These are phyloP conservation scores for Penicillium psychrosexuale DNA, from an alignment of 2,329 filamentous ascomycete genomes.

Conservation along the genomic window DNA sequence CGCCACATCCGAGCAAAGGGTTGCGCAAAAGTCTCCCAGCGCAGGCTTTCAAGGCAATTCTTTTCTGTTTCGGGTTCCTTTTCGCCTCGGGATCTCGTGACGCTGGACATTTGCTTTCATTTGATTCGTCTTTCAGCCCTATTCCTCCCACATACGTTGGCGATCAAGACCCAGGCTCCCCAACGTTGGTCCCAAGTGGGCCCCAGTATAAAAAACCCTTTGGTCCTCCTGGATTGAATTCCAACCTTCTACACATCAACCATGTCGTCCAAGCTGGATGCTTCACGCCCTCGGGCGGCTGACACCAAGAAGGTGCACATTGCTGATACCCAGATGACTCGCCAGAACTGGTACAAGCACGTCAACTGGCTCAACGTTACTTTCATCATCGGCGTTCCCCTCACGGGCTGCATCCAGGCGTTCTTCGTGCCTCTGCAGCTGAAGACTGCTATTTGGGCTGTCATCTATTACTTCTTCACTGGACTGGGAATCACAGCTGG, in stretches of 20 bases:
- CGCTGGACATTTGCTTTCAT: constrained; percentile 3
- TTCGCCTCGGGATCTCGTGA: constrained; percentile 33
- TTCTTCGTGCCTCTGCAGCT: constrained; percentile 73
- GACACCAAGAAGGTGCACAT: constrained; percentile 75
- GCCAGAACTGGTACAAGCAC: constrained; percentile 84
- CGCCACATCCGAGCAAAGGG: constrained; percentile 14
- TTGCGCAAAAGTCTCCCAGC: constrained; percentile 5
- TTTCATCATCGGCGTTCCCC: constrained; percentile 74
- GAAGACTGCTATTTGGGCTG: constrained; percentile 70
- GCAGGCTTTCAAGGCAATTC: constrained; percentile 3
- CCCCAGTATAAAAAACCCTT: constrained; percentile 23
- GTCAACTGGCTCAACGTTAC: constrained; percentile 89
- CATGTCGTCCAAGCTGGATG: constrained; percentile 40
- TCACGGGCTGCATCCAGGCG: constrained; percentile 68
- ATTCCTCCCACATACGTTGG: constrained; percentile 23
- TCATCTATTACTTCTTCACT: constrained; percentile 80
- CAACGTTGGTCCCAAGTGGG: constrained; percentile 28
- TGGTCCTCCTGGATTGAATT: constrained; percentile 9
- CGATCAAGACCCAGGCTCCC: constrained; percentile 21
- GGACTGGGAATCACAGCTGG: constrained; percentile 75
- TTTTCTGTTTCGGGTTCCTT: background rate
- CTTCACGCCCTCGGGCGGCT: constrained; percentile 31
- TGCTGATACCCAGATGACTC: constrained; percentile 75
- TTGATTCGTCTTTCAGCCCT: constrained; percentile 16
- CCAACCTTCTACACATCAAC: constrained; percentile 16